Base-by-base conservation (phyloP, 1,139 yeast species). In the Candida neerlandica region DNA sequence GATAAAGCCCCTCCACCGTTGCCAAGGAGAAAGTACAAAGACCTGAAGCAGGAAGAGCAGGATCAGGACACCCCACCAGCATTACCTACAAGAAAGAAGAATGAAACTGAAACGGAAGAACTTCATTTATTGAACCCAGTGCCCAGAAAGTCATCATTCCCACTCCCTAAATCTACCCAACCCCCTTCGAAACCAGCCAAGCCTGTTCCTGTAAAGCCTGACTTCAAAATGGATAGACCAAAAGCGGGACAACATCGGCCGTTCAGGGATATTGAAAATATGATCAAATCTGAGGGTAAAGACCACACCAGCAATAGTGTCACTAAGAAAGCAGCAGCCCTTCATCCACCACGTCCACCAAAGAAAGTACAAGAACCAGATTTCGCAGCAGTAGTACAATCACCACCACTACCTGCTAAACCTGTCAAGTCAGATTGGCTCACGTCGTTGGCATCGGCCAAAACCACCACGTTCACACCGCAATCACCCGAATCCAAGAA, bases 51-150 rank as follows among this genome's bases (percentile, higher is more conserved):
- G 6, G 18, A 32, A 14, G 4, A 32, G 5, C 19, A 32, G 14
- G 19, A 32, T 5, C 7, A 32, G 4, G 35, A 32, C 5, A 26
- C 5, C 2, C 11, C 35, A 32, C 35, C 35, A 5, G 35, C 35
- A 14, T n/a, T 32, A 7, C 35, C 35, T 26, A 29, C 45, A 18
- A 34, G 35, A n/a, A 34, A 32, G 30, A 42, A 34, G 27, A n/a
- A n/a, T n/a, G n/a, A n/a, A n/a, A n/a, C n/a, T 11, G 15, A 5
- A n/a, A 18, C 53, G 61, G 43, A 56, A 59, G 6, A 50, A n/a
- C n/a, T 65, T n/a, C 53, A 60, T 12, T 53, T 67, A 41, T 41
- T 64, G 15, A 55, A 56, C 11, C 70, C 70, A 0, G 61, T 63
- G 4, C 61, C 61, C 2, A 47, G 54, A 46, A 56, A 55, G 27